phyloP scores from a whole-genome alignment of 768 basidiomycete species.

The Trametes maxima region DNA sequence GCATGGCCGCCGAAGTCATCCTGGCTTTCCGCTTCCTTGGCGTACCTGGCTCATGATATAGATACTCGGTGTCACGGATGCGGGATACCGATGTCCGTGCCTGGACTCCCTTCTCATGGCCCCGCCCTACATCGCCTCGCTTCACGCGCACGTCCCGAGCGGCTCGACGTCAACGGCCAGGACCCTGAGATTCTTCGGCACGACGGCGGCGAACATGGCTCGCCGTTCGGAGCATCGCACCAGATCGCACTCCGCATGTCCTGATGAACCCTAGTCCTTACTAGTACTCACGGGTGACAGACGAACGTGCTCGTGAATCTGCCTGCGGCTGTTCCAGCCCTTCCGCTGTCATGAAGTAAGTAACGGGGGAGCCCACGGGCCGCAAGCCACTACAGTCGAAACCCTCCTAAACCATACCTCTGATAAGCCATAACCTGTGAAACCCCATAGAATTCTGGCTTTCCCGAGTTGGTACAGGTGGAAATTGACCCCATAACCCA shows the following conservation, averaged over 20 bases:
- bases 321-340: background rate
- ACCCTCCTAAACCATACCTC: too few species aligned
- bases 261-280: background rate
- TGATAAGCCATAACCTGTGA: too few species aligned
- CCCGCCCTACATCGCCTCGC: background rate
- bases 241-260: background rate
- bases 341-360: too few species aligned
- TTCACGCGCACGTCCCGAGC: background rate
- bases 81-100: background rate
- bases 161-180: background rate
- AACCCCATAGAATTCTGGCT: too few species aligned
- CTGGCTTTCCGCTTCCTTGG: background rate
- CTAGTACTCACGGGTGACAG: constrained; percentile 5
- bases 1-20: background rate
- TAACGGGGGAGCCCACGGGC: too few species aligned
- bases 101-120: background rate
- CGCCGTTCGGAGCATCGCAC: background rate
- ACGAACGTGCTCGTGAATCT: constrained; percentile 19
- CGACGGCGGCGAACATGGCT: background rate
- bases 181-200: background rate
- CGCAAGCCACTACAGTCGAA: too few species aligned
- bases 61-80: background rate
- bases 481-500: too few species aligned
- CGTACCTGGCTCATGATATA: constrained; percentile 12
- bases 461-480: too few species aligned